Evolutionary conservation across 495 filamentous ascomycete genomes (phyloP), one percentile per base, ranked within the genome.

Genomic region (Penicillium bovifimosum): DNA sequence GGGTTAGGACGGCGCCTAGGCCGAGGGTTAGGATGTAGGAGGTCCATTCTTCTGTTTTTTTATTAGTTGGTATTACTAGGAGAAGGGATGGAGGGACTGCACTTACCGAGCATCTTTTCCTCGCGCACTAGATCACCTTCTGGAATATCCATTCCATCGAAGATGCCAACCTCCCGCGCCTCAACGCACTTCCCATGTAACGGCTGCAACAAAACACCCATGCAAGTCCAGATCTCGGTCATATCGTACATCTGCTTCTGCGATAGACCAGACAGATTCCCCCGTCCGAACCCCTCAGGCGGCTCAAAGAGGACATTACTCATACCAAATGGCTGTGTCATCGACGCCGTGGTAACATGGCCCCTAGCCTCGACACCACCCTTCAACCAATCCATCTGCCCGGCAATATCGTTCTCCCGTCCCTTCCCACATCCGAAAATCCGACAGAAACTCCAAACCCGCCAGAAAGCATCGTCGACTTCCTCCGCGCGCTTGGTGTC

Each of bases 391-490:
- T 85, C 81, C 53, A 84, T 68, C 57, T 87, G 84, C 9, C 76
- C 82, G n/a, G 74, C 65, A 41, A 84, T 70, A 55, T 86, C 82
- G 27, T 79, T 79, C 57, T 85, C 82, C 14, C 83, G 73, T 28
- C 72, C 70, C 44, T 82, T 83, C 0, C 74, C 74, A 35, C 72
- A 74, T 3, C 84, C 84, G 47, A 87, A 87, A 35, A 86, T 77
- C 13, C 77, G 79, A 61, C 83, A 86, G 66, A 87, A 87, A 3
- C 79, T 84, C 84, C 84, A 87, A 16, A 87, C 75, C 0, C 84
- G 76, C 82, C 82, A 86, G 47, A 86, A 78, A 1, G 84, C 83
- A 61, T 83, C 76, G 56, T 86, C 79, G n/a, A 86, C 73, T 47
- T 79, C 76, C 40, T 73, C 70, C 0, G 79, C 73, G 9, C 77